These are phyloP conservation scores for Austropuccinia psidii DNA, from an alignment of 1,284 basidiomycete species.

Conservation along the genomic window DNA sequence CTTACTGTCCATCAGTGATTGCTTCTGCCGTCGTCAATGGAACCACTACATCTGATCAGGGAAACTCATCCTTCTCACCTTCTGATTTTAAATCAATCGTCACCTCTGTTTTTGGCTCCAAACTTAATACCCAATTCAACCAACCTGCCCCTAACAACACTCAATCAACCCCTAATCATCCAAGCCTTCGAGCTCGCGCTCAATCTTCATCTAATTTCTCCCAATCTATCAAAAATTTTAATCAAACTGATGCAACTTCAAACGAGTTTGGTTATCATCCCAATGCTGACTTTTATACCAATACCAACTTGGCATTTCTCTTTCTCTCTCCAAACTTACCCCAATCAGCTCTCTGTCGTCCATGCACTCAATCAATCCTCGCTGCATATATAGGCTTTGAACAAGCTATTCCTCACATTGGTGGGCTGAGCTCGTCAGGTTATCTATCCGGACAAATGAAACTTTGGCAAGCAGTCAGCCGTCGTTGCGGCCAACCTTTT, in stretches of 20 bases:
- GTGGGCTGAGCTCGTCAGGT: conserved; percentile 27
- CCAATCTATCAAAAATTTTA: not conserved
- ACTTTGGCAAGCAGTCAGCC: conserved; percentile 23
- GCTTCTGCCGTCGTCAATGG: conserved; percentile 24
- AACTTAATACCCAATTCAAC: conserved; percentile 22
- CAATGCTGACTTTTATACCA: conserved; percentile 16
- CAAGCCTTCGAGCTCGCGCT: not conserved
- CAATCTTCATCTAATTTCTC: not conserved
- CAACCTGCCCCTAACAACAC: not conserved
- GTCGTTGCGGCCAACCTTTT: conserved; percentile 15
- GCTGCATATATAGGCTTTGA: conserved; percentile 31
- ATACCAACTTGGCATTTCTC: conserved; percentile 34
- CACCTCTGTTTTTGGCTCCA: conserved; percentile 5
- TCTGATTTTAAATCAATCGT: conserved; percentile 24
- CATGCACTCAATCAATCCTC: conserved; percentile 23
- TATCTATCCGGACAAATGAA: conserved; percentile 30
- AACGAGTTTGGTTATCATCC: not conserved
- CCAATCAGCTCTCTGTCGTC: conserved; percentile 20
- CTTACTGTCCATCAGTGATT: conserved; percentile 27
- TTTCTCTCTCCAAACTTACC: conserved; percentile 28
- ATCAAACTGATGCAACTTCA: not conserved
- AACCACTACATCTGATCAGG: not conserved
- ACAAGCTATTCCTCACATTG: conserved; percentile 25
- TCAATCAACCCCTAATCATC: too few species aligned
- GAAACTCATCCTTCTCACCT: not conserved